These are phyloP conservation scores for Oryza brachyantha DNA, from an alignment of 176 grass and related monocot species.

Conservation along the genomic window DNA sequence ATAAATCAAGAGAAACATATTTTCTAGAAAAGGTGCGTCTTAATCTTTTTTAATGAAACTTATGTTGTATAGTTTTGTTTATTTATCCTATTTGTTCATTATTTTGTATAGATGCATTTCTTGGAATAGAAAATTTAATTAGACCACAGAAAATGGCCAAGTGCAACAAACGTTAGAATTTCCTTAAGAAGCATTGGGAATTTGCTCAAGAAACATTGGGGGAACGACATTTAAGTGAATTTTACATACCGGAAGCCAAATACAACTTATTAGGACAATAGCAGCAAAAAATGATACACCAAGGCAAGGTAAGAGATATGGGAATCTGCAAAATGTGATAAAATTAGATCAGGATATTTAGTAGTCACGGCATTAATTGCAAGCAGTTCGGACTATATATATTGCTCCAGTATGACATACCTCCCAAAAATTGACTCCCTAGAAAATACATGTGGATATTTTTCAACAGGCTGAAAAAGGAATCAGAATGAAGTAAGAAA, in stretches of 20 bases:
- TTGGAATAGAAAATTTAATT: no score
- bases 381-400: neutral
- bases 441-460: slow-evolving; percentile 64
- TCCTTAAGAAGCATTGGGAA: neutral
- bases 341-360: neutral
- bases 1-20: neutral
- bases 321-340: slow-evolving; percentile 62
- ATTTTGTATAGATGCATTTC: no score
- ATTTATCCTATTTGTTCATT: no score
- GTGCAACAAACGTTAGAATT: neutral
- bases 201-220: neutral
- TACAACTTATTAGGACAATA: slow-evolving; percentile 56
- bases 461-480: slow-evolving; percentile 58
- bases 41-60: neutral
- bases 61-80: no score
- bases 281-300: slow-evolving; percentile 51
- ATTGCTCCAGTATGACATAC: slow-evolving; percentile 34
- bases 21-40: neutral
- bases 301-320: slow-evolving; percentile 70
- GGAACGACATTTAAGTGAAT: neutral
- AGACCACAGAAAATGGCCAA: neutral
- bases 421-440: slow-evolving; percentile 55
- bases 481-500: neutral
- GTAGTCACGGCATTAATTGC: neutral
- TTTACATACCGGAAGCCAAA: slow-evolving; percentile 74